Percentiles rank a stretch among this genome's conserved stretches.
phyloP scores from a whole-genome alignment of 306 rosid genomes.

The Albizia julibrissin region DNA sequence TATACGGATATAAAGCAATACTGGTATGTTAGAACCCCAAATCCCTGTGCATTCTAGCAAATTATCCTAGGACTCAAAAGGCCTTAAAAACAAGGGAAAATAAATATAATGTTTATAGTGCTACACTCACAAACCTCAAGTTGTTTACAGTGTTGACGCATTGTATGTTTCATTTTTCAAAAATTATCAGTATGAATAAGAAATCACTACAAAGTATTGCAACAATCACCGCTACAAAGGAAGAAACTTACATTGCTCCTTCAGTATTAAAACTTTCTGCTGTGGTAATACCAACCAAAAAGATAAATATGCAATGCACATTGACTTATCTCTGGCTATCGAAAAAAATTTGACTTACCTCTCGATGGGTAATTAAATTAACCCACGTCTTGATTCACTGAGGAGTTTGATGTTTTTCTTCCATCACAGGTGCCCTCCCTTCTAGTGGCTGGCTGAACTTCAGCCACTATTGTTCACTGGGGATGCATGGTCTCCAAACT shows the following conservation, averaged over 20 bases:
- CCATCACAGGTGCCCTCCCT: conserved; percentile 30
- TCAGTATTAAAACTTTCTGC: conserved; percentile 14
- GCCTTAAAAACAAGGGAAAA: background rate
- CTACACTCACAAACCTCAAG: conserved; percentile 11
- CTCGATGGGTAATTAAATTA: conserved; percentile 19
- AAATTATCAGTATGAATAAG: conserved; percentile 4
- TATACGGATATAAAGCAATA: too few species aligned
- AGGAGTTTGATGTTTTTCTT: conserved; percentile 31
- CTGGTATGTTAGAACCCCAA: background rate
- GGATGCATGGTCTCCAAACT: conserved; percentile 79
- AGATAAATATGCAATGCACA: background rate
- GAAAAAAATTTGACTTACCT: too few species aligned
- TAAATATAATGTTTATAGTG: background rate
- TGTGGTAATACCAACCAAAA: conserved; percentile 33
- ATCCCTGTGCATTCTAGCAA: background rate
- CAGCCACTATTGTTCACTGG: conserved; percentile 36
- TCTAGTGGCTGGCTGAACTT: conserved; percentile 28
- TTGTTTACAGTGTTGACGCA: conserved; percentile 30
- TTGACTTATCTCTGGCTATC: background rate
- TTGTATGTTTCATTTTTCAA: background rate
- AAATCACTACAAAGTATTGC: conserved; percentile 31
- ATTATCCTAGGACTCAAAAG: conserved; percentile 3
- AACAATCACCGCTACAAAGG: conserved; percentile 28
- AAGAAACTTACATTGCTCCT: conserved; percentile 12
- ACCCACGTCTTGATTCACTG: conserved; percentile 18